Evolutionary conservation across 208 protist genomes (phyloP), one percentile per base, ranked within the genome.

Genomic region (Leishmania gerbilli): DNA sequence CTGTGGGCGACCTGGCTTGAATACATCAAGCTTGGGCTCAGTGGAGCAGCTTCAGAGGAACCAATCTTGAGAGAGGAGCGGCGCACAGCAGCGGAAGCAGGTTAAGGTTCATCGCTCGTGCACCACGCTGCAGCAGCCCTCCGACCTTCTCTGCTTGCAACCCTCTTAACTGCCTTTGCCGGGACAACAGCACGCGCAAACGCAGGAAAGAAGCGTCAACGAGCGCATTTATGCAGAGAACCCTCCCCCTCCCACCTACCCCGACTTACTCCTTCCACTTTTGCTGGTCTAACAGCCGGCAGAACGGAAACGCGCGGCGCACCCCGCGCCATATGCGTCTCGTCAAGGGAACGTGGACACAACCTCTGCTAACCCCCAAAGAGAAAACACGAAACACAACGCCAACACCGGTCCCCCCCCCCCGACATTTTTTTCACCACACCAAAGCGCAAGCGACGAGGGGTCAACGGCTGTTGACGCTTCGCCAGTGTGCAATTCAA

Each of bases 401-500:
- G 53, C 53, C 53, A 56, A 11, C 0, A 49, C 5, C 0, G 8
- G 0, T 11, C 3, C 42, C 45, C 45, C 51, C 51, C 51, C 51
- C 15, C 15, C 51, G 2, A 55, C 15, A 55, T 7, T 37, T 68
- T 68, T 27, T 21, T 42, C 27, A 6, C 11, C 5, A 11, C 64
- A 68, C n/a, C 34, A 21, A 68, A 19, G 31, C 17, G 11, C 34
- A 45, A 42, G 51, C 51, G 13, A 55, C 51, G 15, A 55, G 51
- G 0, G 15, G 51, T 2, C 51, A 4, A 55, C 15, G 0, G 17
- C 1, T 15, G 17, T 0, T 21, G 17, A 55, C 0, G 51, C 15
- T 5, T 0, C 17, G 0, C 15, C 0, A 21, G 15, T 9, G 17
- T 9, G 4, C 15, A 15, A 3, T 0, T 0, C 9, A 17, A 55